phyloP scores from a whole-genome alignment of 2,329 filamentous ascomycete genomes.

The Colletotrichum sp. region DNA sequence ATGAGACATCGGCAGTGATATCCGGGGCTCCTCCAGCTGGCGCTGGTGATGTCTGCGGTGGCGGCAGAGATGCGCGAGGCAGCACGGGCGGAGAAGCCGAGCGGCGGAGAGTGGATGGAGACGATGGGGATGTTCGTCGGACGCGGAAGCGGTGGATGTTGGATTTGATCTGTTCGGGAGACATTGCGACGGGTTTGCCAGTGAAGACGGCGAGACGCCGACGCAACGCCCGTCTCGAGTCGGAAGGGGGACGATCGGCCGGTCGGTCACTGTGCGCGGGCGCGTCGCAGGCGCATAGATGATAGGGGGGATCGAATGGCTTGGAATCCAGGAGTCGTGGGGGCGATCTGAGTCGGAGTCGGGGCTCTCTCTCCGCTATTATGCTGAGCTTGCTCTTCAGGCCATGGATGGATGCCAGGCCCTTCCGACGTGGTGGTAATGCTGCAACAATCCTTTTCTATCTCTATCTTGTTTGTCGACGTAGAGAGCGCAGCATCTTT shows the following conservation, averaged over 20 bases:
- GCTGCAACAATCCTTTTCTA: background rate
- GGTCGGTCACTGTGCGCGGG: background rate
- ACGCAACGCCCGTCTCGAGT: conserved; percentile 6
- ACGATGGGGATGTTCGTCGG: conserved; percentile 23
- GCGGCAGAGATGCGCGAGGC: background rate
- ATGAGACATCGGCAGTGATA: background rate
- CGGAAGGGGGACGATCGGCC: background rate
- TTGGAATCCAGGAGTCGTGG: background rate
- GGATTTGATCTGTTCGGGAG: conserved; percentile 23
- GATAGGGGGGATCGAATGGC: background rate
- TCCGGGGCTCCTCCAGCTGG: background rate
- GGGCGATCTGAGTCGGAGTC: background rate
- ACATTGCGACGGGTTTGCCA: conserved; percentile 10
- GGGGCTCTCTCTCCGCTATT: background rate
- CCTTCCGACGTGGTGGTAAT: background rate
- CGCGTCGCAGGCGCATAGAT: background rate
- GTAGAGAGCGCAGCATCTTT: background rate
- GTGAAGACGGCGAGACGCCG: conserved; percentile 10
- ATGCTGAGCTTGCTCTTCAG: background rate
- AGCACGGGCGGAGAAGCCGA: conserved; percentile 23
- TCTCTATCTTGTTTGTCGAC: background rate
- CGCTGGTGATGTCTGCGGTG: background rate
- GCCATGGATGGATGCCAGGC: background rate
- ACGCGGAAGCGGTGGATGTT: conserved; percentile 31
- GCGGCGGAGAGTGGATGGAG: conserved; percentile 20